Evolutionary conservation across 2,329 filamentous ascomycete species (phyloP), one percentile per base, ranked within the genome.

Genomic region (Ceratocystis eucalypticola): DNA sequence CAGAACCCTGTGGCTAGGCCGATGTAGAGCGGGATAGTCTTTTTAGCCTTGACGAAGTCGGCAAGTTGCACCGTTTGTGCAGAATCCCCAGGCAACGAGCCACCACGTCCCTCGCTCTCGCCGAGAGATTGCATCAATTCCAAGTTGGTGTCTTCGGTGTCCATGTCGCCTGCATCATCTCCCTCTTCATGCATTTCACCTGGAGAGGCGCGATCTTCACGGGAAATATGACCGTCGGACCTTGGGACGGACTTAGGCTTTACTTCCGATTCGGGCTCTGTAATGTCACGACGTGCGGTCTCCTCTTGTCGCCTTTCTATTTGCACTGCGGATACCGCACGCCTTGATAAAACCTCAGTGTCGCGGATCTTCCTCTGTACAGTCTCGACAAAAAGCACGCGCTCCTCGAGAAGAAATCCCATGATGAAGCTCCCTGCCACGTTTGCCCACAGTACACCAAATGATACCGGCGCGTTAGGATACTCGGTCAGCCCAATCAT

Each of bases 1-100:
- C 91, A 96, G 74, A 94, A 94, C 10, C 88, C 93, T 0, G 88
- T 96, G 0, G 89, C 84, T 5, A 96, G 82, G 63, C 89, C 92
- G 67, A 96, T 88, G 73, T 95, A 96, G 0, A 96, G 79, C 0
- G 93, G 92, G 33, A 96, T 88, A 0, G 88, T 89, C 77, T 95
- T 96, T 74, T 96, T 96, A 33, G 80, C 76, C 4, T 84, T 79
- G 46, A 81, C 74, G 72, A 88, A 66, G 17, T 66, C 67, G 4
- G 59, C 61, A 17, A n/a, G 55, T 5, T 53, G 28, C 5, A 20
- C 53, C n/a, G 61, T 33, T 17, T 65, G 44, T 4, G 45, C 30
- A 8, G n/a, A 8, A 5, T 20, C 55, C 17, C 55, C 3, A 8
- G 7, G 55, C 25, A 22, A 4, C 7, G 48, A 25, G 22, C n/a